These are phyloP conservation scores for Cornus kousa DNA, from an alignment of 148 eudicot species.

Conservation along the genomic window DNA sequence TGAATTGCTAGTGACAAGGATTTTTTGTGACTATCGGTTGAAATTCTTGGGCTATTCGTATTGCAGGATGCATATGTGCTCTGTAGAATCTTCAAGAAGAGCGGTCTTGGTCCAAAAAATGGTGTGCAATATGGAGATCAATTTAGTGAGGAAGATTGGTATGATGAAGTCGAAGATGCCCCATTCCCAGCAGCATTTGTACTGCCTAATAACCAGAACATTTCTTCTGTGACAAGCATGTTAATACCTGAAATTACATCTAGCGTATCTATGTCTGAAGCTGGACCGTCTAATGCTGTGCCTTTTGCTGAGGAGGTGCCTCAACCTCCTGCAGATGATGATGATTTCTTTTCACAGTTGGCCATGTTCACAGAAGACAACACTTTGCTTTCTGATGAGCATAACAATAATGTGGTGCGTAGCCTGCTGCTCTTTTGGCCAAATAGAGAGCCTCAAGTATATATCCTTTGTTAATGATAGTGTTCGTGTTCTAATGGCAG, in stretches of 20 bases:
- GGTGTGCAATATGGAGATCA: slow-evolving; percentile 79
- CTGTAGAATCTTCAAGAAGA: slow-evolving; percentile 68
- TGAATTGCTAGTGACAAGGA: background rate
- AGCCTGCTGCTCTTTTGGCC: background rate
- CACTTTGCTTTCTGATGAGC: slow-evolving; percentile 2
- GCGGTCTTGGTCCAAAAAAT: slow-evolving; percentile 66
- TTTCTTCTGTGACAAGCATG: slow-evolving; percentile 6
- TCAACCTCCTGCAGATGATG: slow-evolving; percentile 15
- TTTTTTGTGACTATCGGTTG: background rate
- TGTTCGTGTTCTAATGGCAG: no score
- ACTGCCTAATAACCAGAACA: background rate
- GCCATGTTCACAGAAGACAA: slow-evolving; percentile 18
- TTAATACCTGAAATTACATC: slow-evolving; percentile 5
- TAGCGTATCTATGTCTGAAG: slow-evolving; percentile 7
- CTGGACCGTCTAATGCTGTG: slow-evolving; percentile 15
- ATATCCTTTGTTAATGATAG: background rate
- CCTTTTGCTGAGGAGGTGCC: slow-evolving; percentile 7
- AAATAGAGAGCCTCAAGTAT: background rate
- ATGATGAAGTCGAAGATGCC: slow-evolving; percentile 30
- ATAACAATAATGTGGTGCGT: slow-evolving; percentile 19
- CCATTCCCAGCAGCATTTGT: background rate
- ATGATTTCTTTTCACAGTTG: slow-evolving; percentile 12
- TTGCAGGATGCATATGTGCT: slow-evolving; percentile 53
- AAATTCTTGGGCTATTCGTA: background rate
- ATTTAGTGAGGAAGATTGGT: slow-evolving; percentile 73